A percentile compares a stretch with the other conserved stretches of the same genome.
These are phyloP conservation scores for Sporothrix brasiliensis DNA, from an alignment of 2,329 filamentous ascomycete species.

Conservation along the genomic window DNA sequence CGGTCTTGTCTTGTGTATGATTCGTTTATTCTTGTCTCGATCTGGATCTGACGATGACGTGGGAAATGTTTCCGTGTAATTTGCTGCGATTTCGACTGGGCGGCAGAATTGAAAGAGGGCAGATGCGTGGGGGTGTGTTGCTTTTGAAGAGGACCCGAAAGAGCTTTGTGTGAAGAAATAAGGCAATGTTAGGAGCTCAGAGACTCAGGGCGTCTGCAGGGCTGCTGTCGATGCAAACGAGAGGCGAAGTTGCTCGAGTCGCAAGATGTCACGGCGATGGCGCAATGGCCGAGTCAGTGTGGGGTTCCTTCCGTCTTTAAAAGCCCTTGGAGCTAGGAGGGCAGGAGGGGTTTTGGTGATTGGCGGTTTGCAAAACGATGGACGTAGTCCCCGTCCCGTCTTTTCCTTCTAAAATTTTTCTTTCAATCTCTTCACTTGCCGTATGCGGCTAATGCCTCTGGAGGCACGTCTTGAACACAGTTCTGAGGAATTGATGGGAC, in stretches of 20 bases:
- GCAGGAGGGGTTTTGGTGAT: neutral
- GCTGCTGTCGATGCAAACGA: neutral
- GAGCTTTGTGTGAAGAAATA: neutral
- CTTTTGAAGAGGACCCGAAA: neutral
- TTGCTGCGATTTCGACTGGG: neutral
- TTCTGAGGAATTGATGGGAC: neutral
- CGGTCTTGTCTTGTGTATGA: constrained; percentile 1
- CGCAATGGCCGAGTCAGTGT: constrained; percentile 28
- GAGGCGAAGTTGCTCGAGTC: constrained; percentile 16
- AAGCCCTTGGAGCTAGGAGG: constrained; percentile 6
- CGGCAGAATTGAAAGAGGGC: neutral
- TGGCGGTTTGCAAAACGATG: neutral
- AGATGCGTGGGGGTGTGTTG: constrained; percentile 14
- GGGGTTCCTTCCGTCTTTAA: constrained; percentile 22
- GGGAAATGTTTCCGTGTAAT: neutral
- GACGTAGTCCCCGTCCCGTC: neutral
- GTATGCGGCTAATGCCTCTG: constrained; percentile 21
- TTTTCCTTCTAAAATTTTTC: constrained; percentile 9
- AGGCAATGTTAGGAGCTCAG: neutral
- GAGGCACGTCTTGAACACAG: neutral
- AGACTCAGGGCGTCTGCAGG: neutral
- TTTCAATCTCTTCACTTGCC: constrained; percentile 18
- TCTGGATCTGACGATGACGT: constrained; percentile 6
- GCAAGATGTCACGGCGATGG: constrained; percentile 26
- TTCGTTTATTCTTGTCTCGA: constrained; percentile 13